Base-by-base conservation (phyloP, 371 early-diverging fungal species). In the Syncephalis plumigaleata region DNA sequence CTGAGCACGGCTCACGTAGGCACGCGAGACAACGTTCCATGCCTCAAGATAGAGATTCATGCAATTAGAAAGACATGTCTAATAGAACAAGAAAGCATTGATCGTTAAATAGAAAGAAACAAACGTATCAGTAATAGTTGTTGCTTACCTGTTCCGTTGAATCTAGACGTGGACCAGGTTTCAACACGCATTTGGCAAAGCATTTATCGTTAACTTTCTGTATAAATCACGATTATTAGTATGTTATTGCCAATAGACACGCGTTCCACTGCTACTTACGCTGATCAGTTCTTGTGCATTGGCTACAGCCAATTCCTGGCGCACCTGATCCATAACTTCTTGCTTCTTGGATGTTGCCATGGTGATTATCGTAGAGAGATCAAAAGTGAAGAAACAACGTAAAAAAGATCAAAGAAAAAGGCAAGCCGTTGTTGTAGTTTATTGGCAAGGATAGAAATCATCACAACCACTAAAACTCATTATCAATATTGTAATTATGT, bases 31-130 rank as follows among this genome's bases (percentile, higher is more conserved):
- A 31, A 76, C 66, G 55, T 87, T 84, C 87, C 87, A 87, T 47
- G 84, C 74, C 50, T 83, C 81, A 76, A 87, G 76, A 67, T 83
- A 87, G 53, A 84, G 81, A 55, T 86, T 84, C 74, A 83, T 81
- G 69, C 87, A 87, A 66, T 81, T 78, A 31, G 76, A 70, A 38
- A 87, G 60, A 60, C 81, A 81, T 37, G 70, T 74, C 65, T 77
- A n/a, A n/a, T n/a, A n/a, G n/a, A n/a, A 50, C 42, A 42, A 46
- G 21, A 45, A 27, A 45, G 4, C 9, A 24, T 42, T 17, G 27
- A 39, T 21, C 18, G 27, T 7, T 7, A 42, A 48, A 23, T 17
- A 23, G 16, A 9, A 38, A 2, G 38, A 20, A 38, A 37, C 9
- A 36, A 7, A 21, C n/a, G 16, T 17, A 21, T 7, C 9, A 44